Evolutionary conservation across 768 basidiomycete genomes (phyloP), one percentile per base, ranked within the genome.

Genomic region (Tricholoma terreum): DNA sequence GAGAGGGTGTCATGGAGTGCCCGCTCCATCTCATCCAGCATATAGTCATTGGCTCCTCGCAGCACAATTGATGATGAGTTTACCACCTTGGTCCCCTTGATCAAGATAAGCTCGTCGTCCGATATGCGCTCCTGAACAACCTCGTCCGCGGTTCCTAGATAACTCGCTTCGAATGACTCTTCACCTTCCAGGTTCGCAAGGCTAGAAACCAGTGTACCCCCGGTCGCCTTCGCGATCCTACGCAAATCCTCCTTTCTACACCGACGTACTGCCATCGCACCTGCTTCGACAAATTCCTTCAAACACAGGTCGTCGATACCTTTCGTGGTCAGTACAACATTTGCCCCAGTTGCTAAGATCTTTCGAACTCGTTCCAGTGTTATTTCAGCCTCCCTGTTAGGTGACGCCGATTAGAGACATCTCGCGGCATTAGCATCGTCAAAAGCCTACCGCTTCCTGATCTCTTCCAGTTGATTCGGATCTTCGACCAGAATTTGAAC

Each of bases 1-100:
- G 92, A 96, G 60, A 98, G 73, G 1, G 92, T 90, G 70, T 99
- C 97, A 69, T 99, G 96, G 64, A 98, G 72, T 0, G 93, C 89
- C 49, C 97, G 80, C 75, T 99, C 97, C 97, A 98, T 99, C 80
- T 99, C 97, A 71, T 99, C 97, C 64, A 98, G 77, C 91, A 98
- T 94, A 72, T 96, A 98, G 73, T 99, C 97, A 72, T 98, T 99
- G 27, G 97, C 97, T 45, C 97, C 97, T 54, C 97, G 84, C 57
- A 99, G 79, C 57, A 99, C 84, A 66, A 99, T 90, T 17, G 94
- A 97, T 12, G 90, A 81, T 21, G 94, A 95, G 76, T 77, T 94
- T 68, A 98, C 95, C 40, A 94, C 89, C 75, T 96, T 98, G 50
- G 95, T 98, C 2, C 97, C 97, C 78, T 98, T 99, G 78, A 98